phyloP scores from a whole-genome alignment of 2,329 filamentous ascomycete species.

The Xylaria polymorpha region DNA sequence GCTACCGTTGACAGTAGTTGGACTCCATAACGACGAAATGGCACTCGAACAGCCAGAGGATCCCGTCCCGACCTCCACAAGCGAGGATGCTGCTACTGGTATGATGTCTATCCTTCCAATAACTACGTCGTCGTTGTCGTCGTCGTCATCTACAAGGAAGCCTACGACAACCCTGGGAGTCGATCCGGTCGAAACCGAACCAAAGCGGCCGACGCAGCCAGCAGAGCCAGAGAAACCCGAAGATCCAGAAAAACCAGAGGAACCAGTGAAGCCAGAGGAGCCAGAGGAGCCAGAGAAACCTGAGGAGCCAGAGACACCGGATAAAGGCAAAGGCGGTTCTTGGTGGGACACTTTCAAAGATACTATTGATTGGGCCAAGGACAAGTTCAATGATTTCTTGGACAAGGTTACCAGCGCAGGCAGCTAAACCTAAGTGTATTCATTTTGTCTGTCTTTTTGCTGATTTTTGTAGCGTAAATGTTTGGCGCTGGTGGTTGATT shows the following conservation, averaged over 20 bases:
- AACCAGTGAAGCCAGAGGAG: constrained; percentile 6
- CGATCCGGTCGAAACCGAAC: constrained; percentile 12
- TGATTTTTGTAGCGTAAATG: constrained; percentile 18
- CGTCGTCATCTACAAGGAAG: constrained; percentile 23
- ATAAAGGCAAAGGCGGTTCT: constrained; percentile 25
- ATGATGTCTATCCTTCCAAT: constrained; percentile 41
- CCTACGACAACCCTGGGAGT: constrained; percentile 31
- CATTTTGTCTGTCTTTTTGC: constrained; percentile 14
- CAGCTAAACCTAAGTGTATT: constrained; percentile 22
- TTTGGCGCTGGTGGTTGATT: constrained; percentile 22
- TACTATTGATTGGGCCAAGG: constrained; percentile 45
- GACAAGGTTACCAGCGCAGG: constrained; percentile 38
- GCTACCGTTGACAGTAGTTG: constrained; percentile 73
- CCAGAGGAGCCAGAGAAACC: constrained; percentile 34
- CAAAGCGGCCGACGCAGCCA: constrained; percentile 23
- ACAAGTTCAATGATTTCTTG: constrained; percentile 42
- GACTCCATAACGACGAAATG: constrained; percentile 64
- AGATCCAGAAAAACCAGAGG: constrained; percentile 7
- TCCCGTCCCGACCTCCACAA: constrained; percentile 39
- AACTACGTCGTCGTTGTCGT: constrained; percentile 26
- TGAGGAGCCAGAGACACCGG: constrained; percentile 12
- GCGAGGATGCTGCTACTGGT: constrained; percentile 27
- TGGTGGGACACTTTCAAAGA: constrained; percentile 43
- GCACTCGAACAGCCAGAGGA: constrained; percentile 45
- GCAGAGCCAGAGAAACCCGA: constrained; percentile 21